Percentiles rank a stretch among this genome's conserved stretches.
phyloP scores from a whole-genome alignment of 148 eudicot species.

The Rhododendron kiyosumense region DNA sequence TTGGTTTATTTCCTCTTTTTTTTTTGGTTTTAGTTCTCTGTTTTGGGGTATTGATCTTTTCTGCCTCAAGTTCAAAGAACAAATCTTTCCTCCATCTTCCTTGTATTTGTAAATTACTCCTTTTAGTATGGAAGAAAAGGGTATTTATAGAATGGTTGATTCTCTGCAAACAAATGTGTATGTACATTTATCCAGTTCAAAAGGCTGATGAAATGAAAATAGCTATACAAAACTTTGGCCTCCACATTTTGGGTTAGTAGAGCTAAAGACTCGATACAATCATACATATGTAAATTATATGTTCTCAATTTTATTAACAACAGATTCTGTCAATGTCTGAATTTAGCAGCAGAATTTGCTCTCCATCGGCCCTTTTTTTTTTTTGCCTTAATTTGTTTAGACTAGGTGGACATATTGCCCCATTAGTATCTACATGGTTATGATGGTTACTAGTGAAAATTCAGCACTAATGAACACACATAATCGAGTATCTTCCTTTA shows the following conservation, averaged over 20 bases:
- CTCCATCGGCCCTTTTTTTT: neutral
- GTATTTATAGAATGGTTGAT: neutral
- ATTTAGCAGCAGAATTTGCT: neutral
- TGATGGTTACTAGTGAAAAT: neutral
- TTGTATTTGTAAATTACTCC: neutral
- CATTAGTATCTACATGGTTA: neutral
- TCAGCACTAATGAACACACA: neutral
- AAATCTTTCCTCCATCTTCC: neutral
- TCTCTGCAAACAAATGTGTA: neutral
- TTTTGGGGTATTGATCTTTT: neutral
- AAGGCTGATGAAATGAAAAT: neutral
- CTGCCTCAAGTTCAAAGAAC: neutral
- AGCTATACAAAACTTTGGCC: no score
- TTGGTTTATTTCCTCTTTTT: neutral
- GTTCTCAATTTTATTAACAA: no score
- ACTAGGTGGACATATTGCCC: neutral
- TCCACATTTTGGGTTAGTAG: no score
- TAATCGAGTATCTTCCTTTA: no score
- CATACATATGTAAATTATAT: no score
- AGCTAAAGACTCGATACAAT: no score
- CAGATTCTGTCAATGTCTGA: neutral
- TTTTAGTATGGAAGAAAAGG: no score
- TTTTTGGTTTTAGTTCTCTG: neutral
- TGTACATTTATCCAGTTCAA: neutral
- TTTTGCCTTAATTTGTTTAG: no score